Conservation (phyloP, 257 asterid genomes). For the Pogostemon cablin region DNA sequence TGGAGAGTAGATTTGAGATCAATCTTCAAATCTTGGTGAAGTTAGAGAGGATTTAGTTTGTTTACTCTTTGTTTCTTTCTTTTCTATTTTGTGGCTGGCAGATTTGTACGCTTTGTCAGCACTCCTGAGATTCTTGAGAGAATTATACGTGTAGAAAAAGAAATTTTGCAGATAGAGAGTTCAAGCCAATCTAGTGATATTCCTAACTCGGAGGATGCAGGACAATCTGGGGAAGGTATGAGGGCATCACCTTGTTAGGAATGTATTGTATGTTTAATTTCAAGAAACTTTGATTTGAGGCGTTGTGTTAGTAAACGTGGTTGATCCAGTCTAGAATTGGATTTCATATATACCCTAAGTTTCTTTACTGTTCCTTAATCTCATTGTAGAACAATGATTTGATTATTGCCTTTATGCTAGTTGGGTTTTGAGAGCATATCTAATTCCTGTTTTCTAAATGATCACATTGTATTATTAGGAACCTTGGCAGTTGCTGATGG, state of each 20-base stretch:
- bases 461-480: slow-evolving; percentile 37
- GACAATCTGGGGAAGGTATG: slow-evolving; percentile 49
- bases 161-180: slow-evolving; percentile 75
- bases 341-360: not conserved
- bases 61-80: slow-evolving; percentile 4
- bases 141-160: slow-evolving; percentile 62
- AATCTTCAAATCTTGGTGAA: slow-evolving; percentile 19
- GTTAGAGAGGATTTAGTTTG: not conserved
- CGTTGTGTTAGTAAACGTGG: not conserved
- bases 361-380: not conserved
- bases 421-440: slow-evolving; percentile 11
- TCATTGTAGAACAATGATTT: slow-evolving; percentile 5
- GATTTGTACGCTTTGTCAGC: slow-evolving; percentile 85
- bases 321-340: not conserved
- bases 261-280: slow-evolving; percentile 4
- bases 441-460: slow-evolving; percentile 14
- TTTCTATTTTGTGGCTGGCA: slow-evolving; percentile 42
- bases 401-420: slow-evolving; percentile 2
- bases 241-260: not conserved
- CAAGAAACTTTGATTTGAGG: not conserved
- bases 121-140: slow-evolving; percentile 90
- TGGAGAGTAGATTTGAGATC: slow-evolving; percentile 23
- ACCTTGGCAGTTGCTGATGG: slow-evolving; percentile 50
- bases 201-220: slow-evolving; percentile 39
- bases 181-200: slow-evolving; percentile 59